Evolutionary conservation across 2,329 filamentous ascomycete genomes (phyloP).

Genomic region (Trichoderma endophyticum): DNA sequence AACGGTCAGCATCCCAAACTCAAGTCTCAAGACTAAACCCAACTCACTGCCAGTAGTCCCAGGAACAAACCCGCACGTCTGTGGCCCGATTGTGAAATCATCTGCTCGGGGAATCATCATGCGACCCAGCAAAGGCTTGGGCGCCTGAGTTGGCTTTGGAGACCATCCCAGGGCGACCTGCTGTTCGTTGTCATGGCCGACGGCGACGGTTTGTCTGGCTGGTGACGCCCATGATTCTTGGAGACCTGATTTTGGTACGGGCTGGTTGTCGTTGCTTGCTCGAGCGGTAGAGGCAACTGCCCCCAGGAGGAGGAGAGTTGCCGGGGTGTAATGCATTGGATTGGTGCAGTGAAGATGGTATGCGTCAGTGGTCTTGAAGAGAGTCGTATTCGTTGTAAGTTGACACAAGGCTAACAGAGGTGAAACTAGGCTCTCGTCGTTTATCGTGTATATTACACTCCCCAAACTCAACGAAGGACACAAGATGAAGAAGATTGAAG

Average conservation of each 20-base stretch:
- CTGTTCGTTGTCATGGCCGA: constrained; percentile 20
- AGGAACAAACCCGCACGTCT: constrained; percentile 33
- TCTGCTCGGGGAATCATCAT: constrained; percentile 31
- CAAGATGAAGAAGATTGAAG: background rate
- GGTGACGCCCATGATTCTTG: constrained; percentile 29
- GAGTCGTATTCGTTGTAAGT: background rate
- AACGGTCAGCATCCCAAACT: background rate
- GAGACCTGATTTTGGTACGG: constrained; percentile 22
- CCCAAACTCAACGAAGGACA: background rate
- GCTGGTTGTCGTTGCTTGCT: constrained; percentile 25
- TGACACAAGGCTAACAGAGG: background rate
- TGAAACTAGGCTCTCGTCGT: background rate
- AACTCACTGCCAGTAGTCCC: constrained; percentile 29
- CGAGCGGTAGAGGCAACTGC: constrained; percentile 16
- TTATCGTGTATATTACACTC: background rate
- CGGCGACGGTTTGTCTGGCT: constrained; percentile 27
- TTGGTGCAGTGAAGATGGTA: background rate
- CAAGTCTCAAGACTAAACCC: background rate
- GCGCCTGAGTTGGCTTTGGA: constrained; percentile 32
- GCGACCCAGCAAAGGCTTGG: constrained; percentile 28
- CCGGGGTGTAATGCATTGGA: constrained; percentile 5
- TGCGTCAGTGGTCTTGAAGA: background rate
- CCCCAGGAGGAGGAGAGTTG: constrained; percentile 25
- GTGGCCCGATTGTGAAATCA: constrained; percentile 28
- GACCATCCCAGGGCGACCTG: constrained; percentile 32